Evolutionary conservation across 805 yeast genomes (phyloP).

Genomic region (Zygosaccharomyces rouxii): DNA sequence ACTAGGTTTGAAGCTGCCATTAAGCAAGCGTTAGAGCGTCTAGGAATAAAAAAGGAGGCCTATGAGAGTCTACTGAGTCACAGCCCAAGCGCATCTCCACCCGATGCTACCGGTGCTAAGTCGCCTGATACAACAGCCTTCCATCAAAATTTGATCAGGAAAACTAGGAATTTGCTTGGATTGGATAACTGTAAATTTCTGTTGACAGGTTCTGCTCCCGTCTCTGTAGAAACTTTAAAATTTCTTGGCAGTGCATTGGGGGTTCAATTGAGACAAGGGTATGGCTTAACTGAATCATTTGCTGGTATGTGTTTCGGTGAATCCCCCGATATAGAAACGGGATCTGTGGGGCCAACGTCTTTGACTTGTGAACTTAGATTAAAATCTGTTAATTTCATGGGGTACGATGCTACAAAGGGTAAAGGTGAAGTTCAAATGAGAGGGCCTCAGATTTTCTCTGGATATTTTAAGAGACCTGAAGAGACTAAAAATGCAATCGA

Average conservation of each 20-base stretch:
- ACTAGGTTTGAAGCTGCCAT: slow-evolving; percentile 60
- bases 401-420: slow-evolving; percentile 42
- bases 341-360: slow-evolving; percentile 60
- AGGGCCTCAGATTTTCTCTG: slow-evolving; percentile 58
- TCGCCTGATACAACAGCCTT: slow-evolving; percentile 32
- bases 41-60: slow-evolving; percentile 16
- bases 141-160: slow-evolving; percentile 36
- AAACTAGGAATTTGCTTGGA: slow-evolving; percentile 46
- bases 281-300: slow-evolving; percentile 68
- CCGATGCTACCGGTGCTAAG: slow-evolving; percentile 1
- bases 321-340: slow-evolving; percentile 45
- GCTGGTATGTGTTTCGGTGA: slow-evolving; percentile 51
- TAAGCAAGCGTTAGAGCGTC: slow-evolving; percentile 37
- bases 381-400: slow-evolving; percentile 62
- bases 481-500: slow-evolving; percentile 52
- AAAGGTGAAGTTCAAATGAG: slow-evolving; percentile 61
- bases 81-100: background rate
- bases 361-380: slow-evolving; percentile 54
- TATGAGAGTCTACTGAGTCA: background rate
- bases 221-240: slow-evolving; percentile 54
- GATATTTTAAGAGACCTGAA: slow-evolving; percentile 52
- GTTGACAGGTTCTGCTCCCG: slow-evolving; percentile 66
- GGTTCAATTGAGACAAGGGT: slow-evolving; percentile 60
- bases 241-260: slow-evolving; percentile 61
- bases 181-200: slow-evolving; percentile 41